These are phyloP conservation scores for Fonsecaea pedrosoi DNA, from an alignment of 2,329 filamentous ascomycete species.

Conservation along the genomic window DNA sequence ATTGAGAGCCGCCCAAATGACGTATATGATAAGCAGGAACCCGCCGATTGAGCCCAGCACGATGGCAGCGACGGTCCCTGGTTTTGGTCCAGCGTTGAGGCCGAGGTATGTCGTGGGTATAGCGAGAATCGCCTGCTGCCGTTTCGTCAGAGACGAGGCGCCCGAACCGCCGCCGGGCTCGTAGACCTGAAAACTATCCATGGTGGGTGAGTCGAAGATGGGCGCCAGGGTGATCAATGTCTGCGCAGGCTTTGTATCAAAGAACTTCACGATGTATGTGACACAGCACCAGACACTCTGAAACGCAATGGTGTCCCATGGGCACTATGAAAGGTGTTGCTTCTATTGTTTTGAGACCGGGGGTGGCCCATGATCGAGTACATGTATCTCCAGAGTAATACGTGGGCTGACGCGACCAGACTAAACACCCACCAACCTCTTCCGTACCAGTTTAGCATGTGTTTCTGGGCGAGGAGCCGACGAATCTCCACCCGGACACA, in stretches of 20 bases:
- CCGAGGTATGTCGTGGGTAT: conserved; percentile 68
- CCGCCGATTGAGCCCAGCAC: conserved; percentile 56
- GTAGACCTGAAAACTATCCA: conserved; percentile 23
- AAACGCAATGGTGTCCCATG: background rate
- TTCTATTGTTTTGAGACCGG: background rate
- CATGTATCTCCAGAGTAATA: background rate
- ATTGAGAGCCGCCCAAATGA: conserved; percentile 44
- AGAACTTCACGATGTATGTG: background rate
- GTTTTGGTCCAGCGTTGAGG: conserved; percentile 58
- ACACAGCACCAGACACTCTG: background rate
- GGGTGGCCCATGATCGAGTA: background rate
- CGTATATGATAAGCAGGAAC: conserved; percentile 60
- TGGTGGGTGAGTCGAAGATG: background rate
- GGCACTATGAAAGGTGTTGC: background rate
- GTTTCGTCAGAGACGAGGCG: conserved; percentile 24
- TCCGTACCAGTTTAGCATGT: background rate
- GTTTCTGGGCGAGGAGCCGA: background rate
- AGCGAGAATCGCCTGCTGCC: conserved; percentile 46
- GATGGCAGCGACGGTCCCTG: conserved; percentile 54
- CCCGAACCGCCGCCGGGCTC: background rate
- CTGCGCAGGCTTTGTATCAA: background rate
- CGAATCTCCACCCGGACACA: background rate
- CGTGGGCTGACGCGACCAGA: background rate
- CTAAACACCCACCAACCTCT: background rate
- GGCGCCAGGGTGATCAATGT: background rate